These are phyloP conservation scores for Populus tremula DNA, from an alignment of 345 rosid species.

Conservation along the genomic window DNA sequence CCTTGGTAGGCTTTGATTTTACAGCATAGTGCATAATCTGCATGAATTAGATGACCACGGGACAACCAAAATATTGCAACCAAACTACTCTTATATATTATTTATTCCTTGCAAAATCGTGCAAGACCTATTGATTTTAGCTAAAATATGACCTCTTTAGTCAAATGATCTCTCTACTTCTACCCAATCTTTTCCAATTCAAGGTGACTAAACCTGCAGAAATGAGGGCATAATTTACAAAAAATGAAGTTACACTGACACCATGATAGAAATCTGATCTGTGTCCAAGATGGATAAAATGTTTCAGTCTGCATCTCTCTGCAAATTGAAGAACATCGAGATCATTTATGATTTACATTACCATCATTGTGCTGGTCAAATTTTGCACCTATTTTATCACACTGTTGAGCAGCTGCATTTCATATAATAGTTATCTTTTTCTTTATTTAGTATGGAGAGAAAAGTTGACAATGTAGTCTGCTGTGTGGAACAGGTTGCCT, in stretches of 20 bases:
- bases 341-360: not conserved
- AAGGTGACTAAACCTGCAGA: not conserved
- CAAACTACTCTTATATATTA: not conserved
- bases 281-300: not conserved
- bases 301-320: not conserved
- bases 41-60: not conserved
- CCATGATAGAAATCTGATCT: not conserved
- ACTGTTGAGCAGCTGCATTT: not conserved
- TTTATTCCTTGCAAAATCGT: not conserved
- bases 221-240: not conserved
- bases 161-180: not conserved
- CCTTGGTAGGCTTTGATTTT: not conserved
- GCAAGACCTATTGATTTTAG: not conserved
- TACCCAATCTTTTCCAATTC: not conserved
- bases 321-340: not conserved
- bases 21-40: not conserved
- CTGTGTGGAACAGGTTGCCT: conserved; percentile 70
- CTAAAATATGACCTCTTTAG: not conserved
- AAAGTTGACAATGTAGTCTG: not conserved
- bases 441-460: not conserved
- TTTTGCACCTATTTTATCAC: not conserved
- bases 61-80: not conserved
- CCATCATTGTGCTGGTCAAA: no score
- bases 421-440: not conserved
- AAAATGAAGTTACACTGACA: not conserved